phyloP scores from a whole-genome alignment of 768 basidiomycete genomes.

The Pleurotus platypus region DNA sequence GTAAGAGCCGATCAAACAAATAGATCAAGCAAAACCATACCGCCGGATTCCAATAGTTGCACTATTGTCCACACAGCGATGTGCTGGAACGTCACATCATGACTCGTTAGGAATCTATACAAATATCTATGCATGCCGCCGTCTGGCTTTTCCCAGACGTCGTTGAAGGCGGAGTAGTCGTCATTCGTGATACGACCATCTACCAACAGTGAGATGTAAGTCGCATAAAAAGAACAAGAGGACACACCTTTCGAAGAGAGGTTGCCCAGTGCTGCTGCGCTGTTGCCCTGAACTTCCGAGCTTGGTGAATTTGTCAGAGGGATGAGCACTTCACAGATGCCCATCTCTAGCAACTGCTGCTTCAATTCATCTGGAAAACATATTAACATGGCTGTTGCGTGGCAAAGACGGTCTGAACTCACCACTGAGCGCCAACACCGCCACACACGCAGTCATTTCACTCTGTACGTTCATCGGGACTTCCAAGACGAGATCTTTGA shows the following conservation, averaged over 20 bases:
- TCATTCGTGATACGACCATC: slow-evolving; percentile 74
- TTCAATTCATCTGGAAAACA: slow-evolving; percentile 84
- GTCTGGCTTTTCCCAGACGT: slow-evolving; percentile 97
- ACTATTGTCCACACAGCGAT: slow-evolving; percentile 99
- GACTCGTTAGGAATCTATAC: slow-evolving; percentile 87
- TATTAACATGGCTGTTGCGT: slow-evolving; percentile 5
- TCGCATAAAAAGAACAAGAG: background rate
- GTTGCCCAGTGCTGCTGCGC: slow-evolving; percentile 96
- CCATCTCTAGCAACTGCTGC: slow-evolving; percentile 95
- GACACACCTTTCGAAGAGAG: slow-evolving; percentile 88
- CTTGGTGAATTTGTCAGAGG: slow-evolving; percentile 94
- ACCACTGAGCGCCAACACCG: slow-evolving; percentile 95
- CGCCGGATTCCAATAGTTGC: slow-evolving; percentile 94
- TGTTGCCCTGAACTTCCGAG: slow-evolving; percentile 98
- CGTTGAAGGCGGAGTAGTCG: slow-evolving; percentile 96
- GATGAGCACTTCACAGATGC: slow-evolving; percentile 95
- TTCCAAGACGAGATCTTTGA: slow-evolving; percentile 93
- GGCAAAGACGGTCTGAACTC: slow-evolving; percentile 22
- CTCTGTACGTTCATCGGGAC: slow-evolving; percentile 97
- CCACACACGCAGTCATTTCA: slow-evolving; percentile 99
- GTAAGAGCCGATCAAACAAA: slow-evolving; percentile 2
- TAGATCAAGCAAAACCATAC: slow-evolving; percentile 29
- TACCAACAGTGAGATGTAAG: slow-evolving; percentile 20
- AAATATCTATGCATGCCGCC: slow-evolving; percentile 96
- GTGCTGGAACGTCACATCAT: slow-evolving; percentile 98